Evolutionary conservation across 108 stramenopile species (phyloP).

Genomic region (Poteriospumella lacustris): DNA sequence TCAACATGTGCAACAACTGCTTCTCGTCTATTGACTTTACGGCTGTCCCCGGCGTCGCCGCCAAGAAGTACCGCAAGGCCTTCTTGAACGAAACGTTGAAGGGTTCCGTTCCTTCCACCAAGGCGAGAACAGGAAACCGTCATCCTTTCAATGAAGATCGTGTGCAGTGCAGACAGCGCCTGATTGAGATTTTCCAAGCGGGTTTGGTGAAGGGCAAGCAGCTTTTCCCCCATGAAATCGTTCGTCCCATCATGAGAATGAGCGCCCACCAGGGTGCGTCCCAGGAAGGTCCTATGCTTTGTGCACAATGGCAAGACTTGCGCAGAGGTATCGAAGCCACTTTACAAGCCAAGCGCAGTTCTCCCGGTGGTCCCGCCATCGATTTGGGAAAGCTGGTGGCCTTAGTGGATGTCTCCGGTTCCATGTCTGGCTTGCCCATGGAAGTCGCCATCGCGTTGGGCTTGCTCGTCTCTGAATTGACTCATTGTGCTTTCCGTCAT

Average conservation of each 20-base stretch:
- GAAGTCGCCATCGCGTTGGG: conserved; percentile 55
- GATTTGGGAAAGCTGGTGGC: conserved; percentile 44
- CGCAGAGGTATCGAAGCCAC: conserved; percentile 33
- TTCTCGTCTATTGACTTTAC: conserved; percentile 40
- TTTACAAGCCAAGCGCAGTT: neutral
- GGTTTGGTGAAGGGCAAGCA: conserved; percentile 45
- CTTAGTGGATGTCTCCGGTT: conserved; percentile 53
- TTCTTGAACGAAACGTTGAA: conserved; percentile 39
- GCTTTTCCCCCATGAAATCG: conserved; percentile 54
- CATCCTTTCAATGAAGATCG: conserved; percentile 40
- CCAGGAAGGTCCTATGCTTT: conserved; percentile 27
- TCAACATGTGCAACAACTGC: conserved; percentile 33
- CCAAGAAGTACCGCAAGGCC: conserved; percentile 31
- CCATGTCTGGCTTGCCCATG: conserved; percentile 55
- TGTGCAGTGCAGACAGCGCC: neutral
- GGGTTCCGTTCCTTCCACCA: neutral
- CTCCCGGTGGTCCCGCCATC: conserved; percentile 10
- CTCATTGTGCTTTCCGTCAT: conserved; percentile 38
- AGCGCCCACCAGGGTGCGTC: neutral
- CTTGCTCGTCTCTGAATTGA: conserved; percentile 46
- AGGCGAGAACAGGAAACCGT: conserved; percentile 23
- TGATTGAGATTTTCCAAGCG: conserved; percentile 28
- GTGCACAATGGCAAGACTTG: conserved; percentile 54
- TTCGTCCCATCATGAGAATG: conserved; percentile 34
- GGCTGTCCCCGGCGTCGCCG: conserved; percentile 31